Evolutionary conservation across 305 asterid species (phyloP), one percentile per base, ranked within the genome.

Genomic region (Solanum aculeatissimum): DNA sequence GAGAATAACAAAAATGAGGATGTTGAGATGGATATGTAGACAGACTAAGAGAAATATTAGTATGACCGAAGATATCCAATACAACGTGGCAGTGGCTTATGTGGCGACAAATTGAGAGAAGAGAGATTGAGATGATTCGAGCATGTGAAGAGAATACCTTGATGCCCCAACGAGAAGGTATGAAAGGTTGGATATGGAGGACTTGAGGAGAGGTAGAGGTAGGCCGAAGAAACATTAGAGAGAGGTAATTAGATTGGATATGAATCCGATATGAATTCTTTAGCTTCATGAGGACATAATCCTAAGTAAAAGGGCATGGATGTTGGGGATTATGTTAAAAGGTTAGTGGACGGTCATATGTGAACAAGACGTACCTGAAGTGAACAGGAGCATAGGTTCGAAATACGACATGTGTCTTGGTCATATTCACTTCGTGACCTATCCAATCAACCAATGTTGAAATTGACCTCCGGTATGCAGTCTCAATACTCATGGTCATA

Each of bases 371-470:
- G 25, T 88, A 96, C 99, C 97, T 92, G 94, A 95, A 97, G 88
- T 97, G 99, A 0, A 97, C 97, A 2, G 99, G 98, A 55, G 99
- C 94, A 83, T 97, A 95, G 86, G 89, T 91, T 63, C 99, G 94
- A 88, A 94, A 94, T 86, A 94, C 72, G 27, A 95, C 85, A 25
- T 88, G 95, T 29, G 98, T 94, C 88, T 87, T 93, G 9, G 92
- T 87, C 84, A 85, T 69, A 79, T 97, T 88, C 42, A 94, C 92
- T 89, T 97, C 97, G 7, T 69, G 92, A 32, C 72, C 89, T 32
- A 95, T 89, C 98, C 98, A 97, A 43, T 91, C 89, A 49, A 89
- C 65, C 83, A 97, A 77, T 42, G 97, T 92, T 87, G 51, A 85
- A 49, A 95, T 83, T 18, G 99, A 92, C 87, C 89, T 87, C 6